Evolutionary conservation across 768 basidiomycete genomes (phyloP), one percentile per base, ranked within the genome.

Genomic region (Panaeolus cyanescens): DNA sequence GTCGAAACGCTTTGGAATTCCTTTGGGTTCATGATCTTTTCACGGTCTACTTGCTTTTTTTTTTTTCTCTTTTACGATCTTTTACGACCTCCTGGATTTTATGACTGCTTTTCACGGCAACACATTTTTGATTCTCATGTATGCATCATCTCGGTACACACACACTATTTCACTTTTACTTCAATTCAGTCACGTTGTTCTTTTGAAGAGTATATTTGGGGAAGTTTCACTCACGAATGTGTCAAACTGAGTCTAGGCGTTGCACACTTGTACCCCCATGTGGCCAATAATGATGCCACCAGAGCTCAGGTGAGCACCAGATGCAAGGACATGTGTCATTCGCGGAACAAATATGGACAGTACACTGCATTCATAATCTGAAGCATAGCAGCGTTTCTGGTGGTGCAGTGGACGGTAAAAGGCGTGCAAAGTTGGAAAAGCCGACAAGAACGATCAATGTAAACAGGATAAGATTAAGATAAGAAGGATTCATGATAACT

Each of bases 21-120:
- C 36, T 56, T 62, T 57, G 34, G 59, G 30, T 58, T 34, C 56
- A 32, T 36, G 25, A 37, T 13, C 36, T 10, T 53, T 61, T 37
- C 20, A 32, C 40, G 20, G 22, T 25, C 59, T n/a, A 36, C 28
- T 67, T 62, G 32, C 64, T 69, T 64, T 61, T 53, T 37, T 22
- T 37, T 54, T 45, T 10, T 58, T 58, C 39, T 55, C 59, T 62
- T 68, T 75, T 58, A 76, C 71, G 71, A 74, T 59, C 39, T 68
- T 59, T 64, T 58, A 72, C 63, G 66, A 65, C 59, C 54, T 62
- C n/a, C 58, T 61, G 56, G 45, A 57, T 62, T 59, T 72, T 53
- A 70, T 67, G 62, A 70, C 45, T 25, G 22, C 25, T 50, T 28
- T 3, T 28, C 45, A 28, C 25, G 25, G 45, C 45, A 50, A 50